Base-by-base conservation (phyloP, 805 yeast genomes). In the Saturnispora diversa region DNA sequence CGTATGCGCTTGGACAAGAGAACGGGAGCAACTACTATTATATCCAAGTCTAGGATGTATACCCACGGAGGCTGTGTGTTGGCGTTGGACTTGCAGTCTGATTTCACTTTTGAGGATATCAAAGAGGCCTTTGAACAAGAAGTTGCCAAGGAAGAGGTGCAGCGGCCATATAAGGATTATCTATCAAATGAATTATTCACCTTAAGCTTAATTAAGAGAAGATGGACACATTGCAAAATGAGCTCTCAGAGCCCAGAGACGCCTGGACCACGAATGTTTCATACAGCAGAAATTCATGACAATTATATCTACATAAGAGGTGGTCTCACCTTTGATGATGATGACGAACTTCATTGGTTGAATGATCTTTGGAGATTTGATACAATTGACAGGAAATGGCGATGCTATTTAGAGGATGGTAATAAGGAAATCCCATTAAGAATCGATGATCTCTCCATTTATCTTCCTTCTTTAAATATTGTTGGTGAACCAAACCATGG, bases 301-400 rank as follows among this genome's bases (percentile, higher is more conserved):
- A 68, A 73, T 34, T 65, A 69, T 32, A 44, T 81, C 2, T 82
- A 72, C 53, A 50, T 80, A 2, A 75, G 70, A 52, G 92, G 94
- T 22, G 94, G 94, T 1, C 54, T 83, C 22, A 56, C 63, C 0
- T 60, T 73, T 7, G 62, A 65, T 32, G 56, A 58, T 26, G 54
- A 56, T 31, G 65, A 64, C 35, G 24, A 42, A 20, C 46, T 70
- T 12, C 53, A 56, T 10, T 74, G 84, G 0, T 55, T 70, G 5
- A 78, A 78, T 50, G 92, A 84, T 49, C 57, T 80, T 20, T 84
- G 92, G 90, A 70, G 70, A 49, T 75, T 79, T 48, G 72, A 78
- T 53, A 55, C 78, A 30, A 67, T 65, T 28, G 60, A 70, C 3
- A 65, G 63, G 38, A 55, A 56, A 9, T 83, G 92, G 90, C 52